Base-by-base conservation (phyloP, 768 basidiomycete genomes). In the Lactifluus hygrophoroides region DNA sequence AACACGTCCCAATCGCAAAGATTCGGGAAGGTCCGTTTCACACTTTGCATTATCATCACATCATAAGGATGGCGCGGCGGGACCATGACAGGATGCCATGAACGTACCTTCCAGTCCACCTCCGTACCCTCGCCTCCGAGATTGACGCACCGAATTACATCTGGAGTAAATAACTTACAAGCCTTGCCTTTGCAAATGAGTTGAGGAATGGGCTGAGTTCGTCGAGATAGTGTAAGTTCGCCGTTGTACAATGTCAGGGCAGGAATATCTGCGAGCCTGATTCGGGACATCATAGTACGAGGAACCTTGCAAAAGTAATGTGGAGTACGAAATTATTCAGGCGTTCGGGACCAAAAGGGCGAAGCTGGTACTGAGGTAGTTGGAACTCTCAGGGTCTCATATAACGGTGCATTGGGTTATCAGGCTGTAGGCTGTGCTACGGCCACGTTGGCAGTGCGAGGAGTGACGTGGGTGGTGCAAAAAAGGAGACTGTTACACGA, bases 101-200 rank as follows among this genome's bases (percentile, higher is more conserved):
- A 5, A 72, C 78, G 65, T 66, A 85, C 90, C 80, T 89, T 90
- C 94, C 94, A 97, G 66, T 95, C 92, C 3, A 94, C 83, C 10
- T 90, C 88, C 1, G 80, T 75, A 5, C 88, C 92, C 58, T 74
- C 72, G 3, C 88, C 88, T 38, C 94, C 90, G 17, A 87, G 75
- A 63, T 86, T 94, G 55, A 74, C 75, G 71, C 94, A 97, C 64
- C 89, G 84, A 34, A 97, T 85, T 23, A 83, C 90, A 54, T 92
- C 88, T 1, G 94, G 94, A 58, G 84, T 80, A 71, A 84, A 95
- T 23, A 81, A 67, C 38, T 74, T 76, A 70, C 94, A 97, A 25
- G 90, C 72, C 63, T 83, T 82, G 48, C 94, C 94, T 30, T 82
- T 67, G 71, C 94, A 97, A 27, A 76, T 77, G 32, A 95, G 80